A percentile compares a stretch with the other conserved stretches of the same genome.
phyloP scores from a whole-genome alignment of 148 eudicot genomes.

The Chenopodium suecicum region DNA sequence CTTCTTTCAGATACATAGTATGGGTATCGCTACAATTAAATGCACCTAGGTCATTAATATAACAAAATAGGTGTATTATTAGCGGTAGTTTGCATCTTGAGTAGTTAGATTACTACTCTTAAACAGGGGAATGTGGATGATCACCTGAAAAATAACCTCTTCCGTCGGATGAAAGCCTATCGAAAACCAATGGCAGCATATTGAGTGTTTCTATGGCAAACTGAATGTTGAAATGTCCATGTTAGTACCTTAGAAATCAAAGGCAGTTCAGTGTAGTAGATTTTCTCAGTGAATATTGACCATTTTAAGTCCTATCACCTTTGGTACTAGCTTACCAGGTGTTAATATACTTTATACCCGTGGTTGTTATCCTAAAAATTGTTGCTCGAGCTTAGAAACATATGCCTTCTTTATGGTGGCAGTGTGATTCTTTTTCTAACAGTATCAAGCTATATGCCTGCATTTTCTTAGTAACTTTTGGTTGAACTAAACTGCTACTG shows the following conservation, averaged over 20 bases:
- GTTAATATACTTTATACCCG: not conserved
- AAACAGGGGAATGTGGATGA: not conserved
- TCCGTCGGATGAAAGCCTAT: too few relatives aligned
- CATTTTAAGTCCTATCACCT: not conserved
- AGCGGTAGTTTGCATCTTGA: not conserved
- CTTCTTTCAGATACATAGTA: not conserved
- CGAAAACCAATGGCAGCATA: not conserved
- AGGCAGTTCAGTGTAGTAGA: not conserved
- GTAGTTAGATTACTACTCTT: not conserved
- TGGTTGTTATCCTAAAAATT: not conserved
- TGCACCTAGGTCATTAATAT: not conserved
- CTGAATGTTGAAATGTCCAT: not conserved
- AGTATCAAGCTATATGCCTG: not conserved
- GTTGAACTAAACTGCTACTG: not conserved
- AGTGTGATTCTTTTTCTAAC: not conserved
- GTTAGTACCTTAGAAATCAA: not conserved
- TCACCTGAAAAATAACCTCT: not conserved
- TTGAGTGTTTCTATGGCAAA: not conserved
- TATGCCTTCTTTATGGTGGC: not conserved
- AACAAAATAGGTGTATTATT: not conserved
- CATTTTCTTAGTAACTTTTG: not conserved
- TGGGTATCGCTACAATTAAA: not conserved
- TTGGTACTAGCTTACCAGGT: not conserved
- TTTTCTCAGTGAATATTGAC: not conserved
- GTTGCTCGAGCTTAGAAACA: not conserved